phyloP scores from a whole-genome alignment of 441 rosid species.

The Pelargonium fulgidum region DNA sequence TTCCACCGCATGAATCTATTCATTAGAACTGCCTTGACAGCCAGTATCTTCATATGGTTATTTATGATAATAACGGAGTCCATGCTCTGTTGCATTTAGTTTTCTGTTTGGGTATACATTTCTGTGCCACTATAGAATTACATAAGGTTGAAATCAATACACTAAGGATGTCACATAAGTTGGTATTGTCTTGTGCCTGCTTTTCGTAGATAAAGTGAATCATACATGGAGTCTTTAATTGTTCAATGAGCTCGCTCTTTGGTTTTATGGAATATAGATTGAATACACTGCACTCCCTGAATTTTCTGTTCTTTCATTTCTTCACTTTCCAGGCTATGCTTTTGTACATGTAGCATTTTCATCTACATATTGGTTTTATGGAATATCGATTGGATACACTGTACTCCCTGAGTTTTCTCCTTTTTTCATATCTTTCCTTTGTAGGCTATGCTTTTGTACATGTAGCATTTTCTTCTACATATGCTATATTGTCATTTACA shows the following conservation, averaged over 20 bases:
- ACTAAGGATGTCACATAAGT: background rate
- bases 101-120: background rate
- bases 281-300: background rate
- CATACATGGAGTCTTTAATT: background rate
- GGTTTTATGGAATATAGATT: background rate
- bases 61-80: background rate
- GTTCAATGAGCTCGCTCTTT: background rate
- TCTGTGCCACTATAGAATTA: background rate
- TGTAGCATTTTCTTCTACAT: conserved; percentile 17
- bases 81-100: background rate
- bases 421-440: conserved; percentile 9
- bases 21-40: background rate
- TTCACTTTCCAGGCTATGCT: conserved; percentile 1
- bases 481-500: conserved; percentile 14
- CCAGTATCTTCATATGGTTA: conserved; percentile 4
- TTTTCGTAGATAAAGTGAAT: background rate
- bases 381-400: background rate
- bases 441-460: background rate
- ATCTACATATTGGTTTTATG: conserved; percentile 6
- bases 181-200: background rate
- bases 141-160: background rate
- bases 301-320: background rate
- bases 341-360: conserved; percentile 10
- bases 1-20: background rate
- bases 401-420: background rate